phyloP scores from a whole-genome alignment of 345 rosid genomes.

The Mangifera indica region DNA sequence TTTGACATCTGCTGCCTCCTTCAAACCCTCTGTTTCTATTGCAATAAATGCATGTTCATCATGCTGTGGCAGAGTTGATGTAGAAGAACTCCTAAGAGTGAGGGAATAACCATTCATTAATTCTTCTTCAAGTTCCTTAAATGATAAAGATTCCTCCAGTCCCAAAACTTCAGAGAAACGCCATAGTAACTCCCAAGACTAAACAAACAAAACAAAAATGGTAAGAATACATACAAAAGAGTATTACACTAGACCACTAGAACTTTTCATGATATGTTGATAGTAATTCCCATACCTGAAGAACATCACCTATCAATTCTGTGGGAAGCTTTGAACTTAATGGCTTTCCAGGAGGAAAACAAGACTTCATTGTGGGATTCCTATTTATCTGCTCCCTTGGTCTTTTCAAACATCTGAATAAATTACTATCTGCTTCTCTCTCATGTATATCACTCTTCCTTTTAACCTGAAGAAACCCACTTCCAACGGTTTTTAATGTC shows the following conservation, averaged over 20 bases:
- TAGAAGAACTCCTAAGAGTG: conserved; percentile 9
- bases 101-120: conserved; percentile 25
- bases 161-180: conserved; percentile 42
- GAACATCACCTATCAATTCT: conserved; percentile 33
- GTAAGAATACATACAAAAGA: conserved; percentile 14
- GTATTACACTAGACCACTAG: not conserved
- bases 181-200: conserved; percentile 41
- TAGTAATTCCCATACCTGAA: conserved; percentile 34
- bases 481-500: conserved; percentile 24
- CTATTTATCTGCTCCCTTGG: conserved; percentile 11
- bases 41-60: not conserved
- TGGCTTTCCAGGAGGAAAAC: conserved; percentile 28
- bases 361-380: conserved; percentile 13
- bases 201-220: conserved; percentile 16
- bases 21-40: conserved; percentile 20
- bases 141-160: conserved; percentile 26
- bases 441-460: conserved; percentile 23
- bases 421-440: conserved; percentile 18
- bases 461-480: conserved; percentile 30
- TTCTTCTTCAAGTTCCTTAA: conserved; percentile 33
- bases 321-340: conserved; percentile 33
- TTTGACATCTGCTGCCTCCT: conserved; percentile 13
- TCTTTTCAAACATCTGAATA: conserved; percentile 7
- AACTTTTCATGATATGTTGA: conserved; percentile 6
- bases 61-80: conserved; percentile 14